phyloP scores from a whole-genome alignment of 345 rosid genomes.

The Hibiscus tridactylites region DNA sequence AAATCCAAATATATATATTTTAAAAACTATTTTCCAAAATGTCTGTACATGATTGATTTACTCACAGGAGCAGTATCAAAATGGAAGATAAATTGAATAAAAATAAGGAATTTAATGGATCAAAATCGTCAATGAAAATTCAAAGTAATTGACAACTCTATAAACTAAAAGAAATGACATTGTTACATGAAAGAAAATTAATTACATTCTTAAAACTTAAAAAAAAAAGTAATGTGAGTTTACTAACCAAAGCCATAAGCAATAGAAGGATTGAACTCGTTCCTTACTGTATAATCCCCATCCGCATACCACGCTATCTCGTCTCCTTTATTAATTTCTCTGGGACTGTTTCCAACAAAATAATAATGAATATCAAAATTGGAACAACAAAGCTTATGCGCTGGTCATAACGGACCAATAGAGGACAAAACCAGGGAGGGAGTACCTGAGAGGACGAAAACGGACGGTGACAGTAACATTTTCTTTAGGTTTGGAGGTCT shows the following conservation, averaged over 20 bases:
- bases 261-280: constrained; percentile 57
- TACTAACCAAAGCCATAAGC: constrained; percentile 76
- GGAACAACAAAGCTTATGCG: background rate
- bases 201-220: background rate
- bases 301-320: constrained; percentile 87
- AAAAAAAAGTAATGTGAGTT: background rate
- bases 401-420: constrained; percentile 4
- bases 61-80: background rate
- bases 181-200: background rate
- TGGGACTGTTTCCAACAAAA: constrained; percentile 28
- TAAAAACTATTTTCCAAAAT: background rate
- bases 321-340: constrained; percentile 75
- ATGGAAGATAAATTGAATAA: background rate
- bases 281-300: constrained; percentile 62
- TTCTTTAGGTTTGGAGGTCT: constrained; percentile 43
- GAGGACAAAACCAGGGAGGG: background rate
- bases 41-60: background rate
- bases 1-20: background rate
- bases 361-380: background rate
- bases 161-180: background rate
- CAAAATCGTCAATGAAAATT: background rate
- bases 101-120: background rate
- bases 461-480: constrained; percentile 77
- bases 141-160: background rate
- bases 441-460: constrained; percentile 79